Conservation (phyloP, 108 stramenopile genomes). For the Nitzschia sp. region DNA sequence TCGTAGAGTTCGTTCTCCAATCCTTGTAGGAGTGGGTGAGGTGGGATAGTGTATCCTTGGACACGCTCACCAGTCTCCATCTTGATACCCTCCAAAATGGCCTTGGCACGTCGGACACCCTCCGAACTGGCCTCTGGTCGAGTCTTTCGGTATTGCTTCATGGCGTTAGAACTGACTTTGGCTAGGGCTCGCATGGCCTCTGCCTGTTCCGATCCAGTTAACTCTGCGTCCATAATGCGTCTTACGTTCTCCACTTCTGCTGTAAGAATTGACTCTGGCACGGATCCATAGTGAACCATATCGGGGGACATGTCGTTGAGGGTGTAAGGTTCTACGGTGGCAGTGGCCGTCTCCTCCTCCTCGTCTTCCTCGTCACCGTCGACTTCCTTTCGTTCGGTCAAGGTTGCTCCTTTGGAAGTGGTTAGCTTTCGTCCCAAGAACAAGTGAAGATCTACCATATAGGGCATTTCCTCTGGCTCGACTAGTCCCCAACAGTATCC, state of each 20-base stretch:
- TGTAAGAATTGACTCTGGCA: slow-evolving; percentile 87
- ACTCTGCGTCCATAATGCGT: slow-evolving; percentile 76
- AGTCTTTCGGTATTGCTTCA: slow-evolving; percentile 94
- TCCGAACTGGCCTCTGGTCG: slow-evolving; percentile 87
- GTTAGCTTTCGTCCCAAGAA: slow-evolving; percentile 88
- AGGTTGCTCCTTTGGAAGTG: slow-evolving; percentile 31
- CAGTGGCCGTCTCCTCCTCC: slow-evolving; percentile 2
- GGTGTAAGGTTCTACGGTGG: slow-evolving; percentile 62
- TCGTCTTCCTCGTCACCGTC: slow-evolving; percentile 25
- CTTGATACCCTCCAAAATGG: slow-evolving; percentile 77
- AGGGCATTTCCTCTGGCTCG: slow-evolving; percentile 96
- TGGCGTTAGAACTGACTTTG: slow-evolving; percentile 79
- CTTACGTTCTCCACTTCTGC: slow-evolving; percentile 91
- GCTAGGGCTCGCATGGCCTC: slow-evolving; percentile 62
- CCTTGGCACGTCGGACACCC: slow-evolving; percentile 82
- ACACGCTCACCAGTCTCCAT: slow-evolving; percentile 64
- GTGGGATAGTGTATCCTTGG: slow-evolving; percentile 55
- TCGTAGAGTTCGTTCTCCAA: slow-evolving; percentile 57
- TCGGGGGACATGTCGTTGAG: slow-evolving; percentile 93
- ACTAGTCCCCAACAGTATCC: slow-evolving; percentile 91
- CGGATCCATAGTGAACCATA: slow-evolving; percentile 94
- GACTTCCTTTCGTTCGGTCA: slow-evolving; percentile 24
- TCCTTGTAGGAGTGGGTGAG: slow-evolving; percentile 74
- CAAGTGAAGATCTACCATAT: slow-evolving; percentile 95
- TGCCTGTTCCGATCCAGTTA: slow-evolving; percentile 67